These are phyloP conservation scores for Trichophyton equinum DNA, from an alignment of 2,329 filamentous ascomycete species.

Conservation along the genomic window DNA sequence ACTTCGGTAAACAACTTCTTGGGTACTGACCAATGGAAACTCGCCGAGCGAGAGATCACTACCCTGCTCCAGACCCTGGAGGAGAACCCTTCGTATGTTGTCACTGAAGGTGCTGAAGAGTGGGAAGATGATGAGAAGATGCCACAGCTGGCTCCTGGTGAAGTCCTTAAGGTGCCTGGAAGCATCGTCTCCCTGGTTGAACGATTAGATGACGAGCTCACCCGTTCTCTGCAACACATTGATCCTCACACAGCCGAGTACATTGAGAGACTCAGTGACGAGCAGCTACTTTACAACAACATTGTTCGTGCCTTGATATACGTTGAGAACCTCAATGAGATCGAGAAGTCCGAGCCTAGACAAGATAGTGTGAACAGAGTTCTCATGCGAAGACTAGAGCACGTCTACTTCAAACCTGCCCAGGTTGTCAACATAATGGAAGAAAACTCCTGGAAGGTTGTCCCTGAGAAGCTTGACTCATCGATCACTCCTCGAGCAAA, in stretches of 20 bases:
- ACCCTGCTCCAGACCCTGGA: constrained; percentile 68
- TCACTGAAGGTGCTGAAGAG: constrained; percentile 86
- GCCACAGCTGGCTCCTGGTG: constrained; percentile 57
- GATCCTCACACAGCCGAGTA: constrained; percentile 98
- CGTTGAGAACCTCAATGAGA: constrained; percentile 64
- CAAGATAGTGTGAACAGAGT: constrained; percentile 88
- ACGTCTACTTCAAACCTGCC: constrained; percentile 97
- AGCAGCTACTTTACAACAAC: constrained; percentile 79
- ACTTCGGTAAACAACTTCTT: constrained; percentile 64
- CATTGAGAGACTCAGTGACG: constrained; percentile 86
- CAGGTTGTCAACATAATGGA: constrained; percentile 89
- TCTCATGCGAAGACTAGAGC: constrained; percentile 85
- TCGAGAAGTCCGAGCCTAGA: constrained; percentile 51
- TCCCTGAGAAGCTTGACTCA: constrained; percentile 60
- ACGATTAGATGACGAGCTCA: constrained; percentile 92
- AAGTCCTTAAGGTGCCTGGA: constrained; percentile 82
- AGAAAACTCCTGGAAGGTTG: constrained; percentile 80
- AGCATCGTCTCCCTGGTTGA: constrained; percentile 91
- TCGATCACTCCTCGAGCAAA: constrained; percentile 62
- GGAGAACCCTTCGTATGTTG: constrained; percentile 64
- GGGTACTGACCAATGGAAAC: constrained; percentile 94
- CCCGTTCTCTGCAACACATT: constrained; percentile 90
- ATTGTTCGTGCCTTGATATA: constrained; percentile 83
- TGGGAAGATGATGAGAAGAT: constrained; percentile 98
- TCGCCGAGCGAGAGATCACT: constrained; percentile 75